phyloP scores from a whole-genome alignment of 2,329 filamentous ascomycete genomes.

The Sarocladium strictum region DNA sequence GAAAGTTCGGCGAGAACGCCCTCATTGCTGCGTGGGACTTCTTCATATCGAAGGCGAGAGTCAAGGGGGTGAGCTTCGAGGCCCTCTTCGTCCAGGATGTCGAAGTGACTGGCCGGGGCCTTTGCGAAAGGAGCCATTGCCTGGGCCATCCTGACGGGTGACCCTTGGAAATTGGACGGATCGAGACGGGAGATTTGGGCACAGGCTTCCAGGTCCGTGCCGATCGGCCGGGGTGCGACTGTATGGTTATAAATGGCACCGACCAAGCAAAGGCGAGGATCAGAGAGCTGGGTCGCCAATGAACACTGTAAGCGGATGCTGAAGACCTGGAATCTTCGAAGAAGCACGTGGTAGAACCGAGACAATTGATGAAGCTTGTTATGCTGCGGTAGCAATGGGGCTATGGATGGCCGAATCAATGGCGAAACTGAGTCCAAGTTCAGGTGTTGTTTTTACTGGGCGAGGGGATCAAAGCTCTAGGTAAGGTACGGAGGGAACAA shows the following conservation, averaged over 20 bases:
- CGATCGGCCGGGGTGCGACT: conserved; percentile 9
- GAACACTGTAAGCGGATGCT: not conserved
- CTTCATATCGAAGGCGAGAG: not conserved
- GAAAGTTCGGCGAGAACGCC: conserved; percentile 5
- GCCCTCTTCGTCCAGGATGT: conserved; percentile 8
- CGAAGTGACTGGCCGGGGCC: not conserved
- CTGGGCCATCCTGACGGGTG: not conserved
- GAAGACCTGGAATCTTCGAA: not conserved
- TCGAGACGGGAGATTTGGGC: not conserved
- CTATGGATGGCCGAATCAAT: not conserved
- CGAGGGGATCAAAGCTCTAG: not conserved
- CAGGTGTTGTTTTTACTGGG: not conserved
- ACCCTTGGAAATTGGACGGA: conserved; percentile 3
- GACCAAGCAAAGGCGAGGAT: not conserved
- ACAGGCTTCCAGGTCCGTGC: conserved; percentile 1
- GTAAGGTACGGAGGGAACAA: not conserved
- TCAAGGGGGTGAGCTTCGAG: not conserved
- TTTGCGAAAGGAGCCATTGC: not conserved
- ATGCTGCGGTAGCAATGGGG: conserved; percentile 5
- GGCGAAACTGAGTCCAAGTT: not conserved
- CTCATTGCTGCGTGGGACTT: not conserved
- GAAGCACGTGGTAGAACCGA: not conserved
- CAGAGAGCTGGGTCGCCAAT: not conserved
- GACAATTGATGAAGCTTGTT: conserved; percentile 2
- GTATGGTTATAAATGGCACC: not conserved